phyloP scores from a whole-genome alignment of 495 filamentous ascomycete genomes.

The Letharia columbiana region DNA sequence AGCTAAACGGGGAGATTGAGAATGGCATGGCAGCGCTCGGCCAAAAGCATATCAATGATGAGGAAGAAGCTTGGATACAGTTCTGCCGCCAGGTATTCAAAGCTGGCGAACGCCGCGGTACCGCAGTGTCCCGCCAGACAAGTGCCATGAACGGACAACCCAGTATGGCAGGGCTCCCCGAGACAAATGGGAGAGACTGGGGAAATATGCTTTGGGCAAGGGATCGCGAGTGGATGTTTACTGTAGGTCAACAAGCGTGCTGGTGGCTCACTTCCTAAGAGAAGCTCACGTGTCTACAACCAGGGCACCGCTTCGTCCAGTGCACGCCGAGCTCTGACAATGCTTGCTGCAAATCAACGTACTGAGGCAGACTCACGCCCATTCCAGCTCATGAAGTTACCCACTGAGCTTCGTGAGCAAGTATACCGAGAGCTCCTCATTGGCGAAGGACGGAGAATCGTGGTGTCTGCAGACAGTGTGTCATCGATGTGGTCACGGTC shows the following conservation, averaged over 20 bases:
- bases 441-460: background rate
- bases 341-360: background rate
- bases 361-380: background rate
- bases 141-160: background rate
- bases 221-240: background rate
- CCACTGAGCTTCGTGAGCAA: background rate
- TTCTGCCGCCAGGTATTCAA: background rate
- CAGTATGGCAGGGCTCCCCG: background rate
- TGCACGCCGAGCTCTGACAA: background rate
- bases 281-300: background rate
- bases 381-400: background rate
- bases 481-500: background rate
- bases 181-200: background rate
- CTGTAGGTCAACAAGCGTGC: background rate
- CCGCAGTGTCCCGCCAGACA: background rate
- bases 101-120: background rate
- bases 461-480: background rate
- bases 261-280: background rate
- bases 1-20: background rate
- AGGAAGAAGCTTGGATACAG: background rate
- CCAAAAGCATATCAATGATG: background rate
- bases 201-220: background rate
- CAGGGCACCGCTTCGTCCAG: background rate
- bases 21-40: background rate
- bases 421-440: background rate